phyloP scores from a whole-genome alignment of 306 rosid species.

The Cucumis hystrix region DNA sequence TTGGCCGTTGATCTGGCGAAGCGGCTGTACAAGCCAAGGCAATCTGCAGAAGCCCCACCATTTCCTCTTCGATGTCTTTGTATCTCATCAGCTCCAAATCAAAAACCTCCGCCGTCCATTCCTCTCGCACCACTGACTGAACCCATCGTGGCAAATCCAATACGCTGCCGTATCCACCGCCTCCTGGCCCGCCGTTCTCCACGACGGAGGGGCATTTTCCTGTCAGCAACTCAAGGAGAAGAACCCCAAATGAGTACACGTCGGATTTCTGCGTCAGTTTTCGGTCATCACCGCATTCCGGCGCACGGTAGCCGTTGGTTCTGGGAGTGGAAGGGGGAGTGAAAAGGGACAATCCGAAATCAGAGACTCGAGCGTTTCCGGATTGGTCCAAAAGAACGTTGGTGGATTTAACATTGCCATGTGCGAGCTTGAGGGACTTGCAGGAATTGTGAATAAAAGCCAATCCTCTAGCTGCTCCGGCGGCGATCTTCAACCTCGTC shows the following conservation, averaged over 20 bases:
- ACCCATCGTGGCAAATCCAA: slow-evolving; percentile 77
- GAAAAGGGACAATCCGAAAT: slow-evolving; percentile 59
- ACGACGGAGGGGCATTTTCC: slow-evolving; percentile 67
- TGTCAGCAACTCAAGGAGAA: slow-evolving; percentile 64
- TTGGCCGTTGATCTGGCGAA: slow-evolving; percentile 65
- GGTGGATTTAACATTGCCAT: slow-evolving; percentile 82
- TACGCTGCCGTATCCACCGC: slow-evolving; percentile 27
- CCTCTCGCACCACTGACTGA: slow-evolving; percentile 78
- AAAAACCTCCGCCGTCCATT: slow-evolving; percentile 94
- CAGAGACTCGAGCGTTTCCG: slow-evolving; percentile 51
- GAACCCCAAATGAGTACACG: slow-evolving; percentile 69
- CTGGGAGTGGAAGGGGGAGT: slow-evolving; percentile 17
- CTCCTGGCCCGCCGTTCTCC: slow-evolving; percentile 25
- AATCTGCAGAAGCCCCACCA: slow-evolving; percentile 70
- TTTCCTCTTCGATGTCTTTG: slow-evolving; percentile 81
- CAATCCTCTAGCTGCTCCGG: slow-evolving; percentile 65
- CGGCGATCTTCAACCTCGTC: slow-evolving; percentile 67
- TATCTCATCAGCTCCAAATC: slow-evolving; percentile 89
- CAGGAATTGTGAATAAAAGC: slow-evolving; percentile 65
- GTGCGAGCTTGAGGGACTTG: slow-evolving; percentile 40
- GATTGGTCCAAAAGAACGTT: slow-evolving; percentile 52
- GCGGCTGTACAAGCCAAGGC: slow-evolving; percentile 44
- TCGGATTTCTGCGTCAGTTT: slow-evolving; percentile 54
- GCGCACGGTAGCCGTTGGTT: slow-evolving; percentile 70
- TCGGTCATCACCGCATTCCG: slow-evolving; percentile 46